Base-by-base conservation (phyloP, 306 rosid species). In the Aeschynomene evenia region DNA sequence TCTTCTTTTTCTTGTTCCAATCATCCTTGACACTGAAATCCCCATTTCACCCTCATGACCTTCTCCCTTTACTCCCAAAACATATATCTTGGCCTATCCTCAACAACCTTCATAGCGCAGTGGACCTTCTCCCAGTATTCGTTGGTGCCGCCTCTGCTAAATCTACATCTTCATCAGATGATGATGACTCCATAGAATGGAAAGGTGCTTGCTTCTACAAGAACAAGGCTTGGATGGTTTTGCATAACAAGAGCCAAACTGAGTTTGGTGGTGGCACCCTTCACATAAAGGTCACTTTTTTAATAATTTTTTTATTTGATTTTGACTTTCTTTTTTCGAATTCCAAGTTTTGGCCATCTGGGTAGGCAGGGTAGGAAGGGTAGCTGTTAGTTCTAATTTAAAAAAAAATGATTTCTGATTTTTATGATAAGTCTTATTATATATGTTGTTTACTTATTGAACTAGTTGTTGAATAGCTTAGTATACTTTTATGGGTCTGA, bases 231-330 rank as follows among this genome's bases (percentile, higher is more conserved):
- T 91, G 99, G 97, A 59, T 95, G 81, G 97, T 82, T 59, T 85
- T 94, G 69, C 88, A 89, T 70, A 91, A 91, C 70, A 80, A 91
- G 9, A 69, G 71, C 34, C 85, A 81, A 39, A 26, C 81, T 16
- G 55, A 89, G 74, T 88, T 77, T 71, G 99, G 99, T 9, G 99
- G 99, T 40, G 99, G 99, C 21, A 91, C 97, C 28, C 96, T 95
- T 71, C 99, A 95, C 68, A 3, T 95, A 42, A 80, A 89, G 97
- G 99, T 95, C 5, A 0, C 29, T 1, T 20, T 66, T 46, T 74
- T 71, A 3, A 9, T 7, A 0, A 13, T 34, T 8, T 33, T 2
- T 20, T 18, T 12, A 61, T 39, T 68, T 23, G 12, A 52, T 46
- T 56, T 61, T 50, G 9, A 14, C n/a, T 26, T 36, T 7, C 7